Evolutionary conservation across 176 grass and related monocot genomes (phyloP).

Genomic region (Canna indica): DNA sequence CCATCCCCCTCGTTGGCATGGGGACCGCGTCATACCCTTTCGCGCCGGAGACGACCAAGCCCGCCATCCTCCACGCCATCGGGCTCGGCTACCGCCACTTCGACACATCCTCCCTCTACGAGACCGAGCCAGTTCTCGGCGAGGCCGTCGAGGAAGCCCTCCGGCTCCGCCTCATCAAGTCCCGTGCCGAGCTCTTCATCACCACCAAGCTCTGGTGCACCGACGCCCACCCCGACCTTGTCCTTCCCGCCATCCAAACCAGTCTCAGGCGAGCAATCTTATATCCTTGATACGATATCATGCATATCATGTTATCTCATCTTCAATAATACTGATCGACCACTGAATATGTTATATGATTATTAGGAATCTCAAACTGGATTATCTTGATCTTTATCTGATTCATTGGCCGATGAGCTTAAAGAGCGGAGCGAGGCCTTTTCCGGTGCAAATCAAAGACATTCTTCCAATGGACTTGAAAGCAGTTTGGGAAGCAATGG

Average conservation of each 20-base stretch:
- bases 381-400: slow-evolving; percentile 8
- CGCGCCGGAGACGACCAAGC: slow-evolving; percentile 18
- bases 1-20: slow-evolving; percentile 22
- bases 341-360: too few relatives aligned
- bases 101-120: slow-evolving; percentile 35
- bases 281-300: too few relatives aligned
- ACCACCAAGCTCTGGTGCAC: slow-evolving; percentile 41
- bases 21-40: slow-evolving; percentile 26
- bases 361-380: not conserved
- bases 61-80: slow-evolving; percentile 17
- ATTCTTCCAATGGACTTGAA: not conserved
- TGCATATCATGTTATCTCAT: too few relatives aligned
- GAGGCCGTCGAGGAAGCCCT: slow-evolving; percentile 31
- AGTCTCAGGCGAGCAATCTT: not conserved
- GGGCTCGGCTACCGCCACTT: slow-evolving; percentile 37
- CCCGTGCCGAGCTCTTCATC: slow-evolving; percentile 40
- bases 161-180: slow-evolving; percentile 16
- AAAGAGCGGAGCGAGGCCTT: not conserved
- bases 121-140: slow-evolving; percentile 33
- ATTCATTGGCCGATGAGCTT: not conserved
- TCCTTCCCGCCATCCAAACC: slow-evolving; percentile 2
- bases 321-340: too few relatives aligned
- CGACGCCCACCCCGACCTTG: slow-evolving; percentile 17
- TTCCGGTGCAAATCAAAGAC: not conserved
- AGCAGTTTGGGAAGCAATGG: slow-evolving; percentile 5